Conservation (phyloP, 78 protist species). For the Acrasis kona region DNA sequence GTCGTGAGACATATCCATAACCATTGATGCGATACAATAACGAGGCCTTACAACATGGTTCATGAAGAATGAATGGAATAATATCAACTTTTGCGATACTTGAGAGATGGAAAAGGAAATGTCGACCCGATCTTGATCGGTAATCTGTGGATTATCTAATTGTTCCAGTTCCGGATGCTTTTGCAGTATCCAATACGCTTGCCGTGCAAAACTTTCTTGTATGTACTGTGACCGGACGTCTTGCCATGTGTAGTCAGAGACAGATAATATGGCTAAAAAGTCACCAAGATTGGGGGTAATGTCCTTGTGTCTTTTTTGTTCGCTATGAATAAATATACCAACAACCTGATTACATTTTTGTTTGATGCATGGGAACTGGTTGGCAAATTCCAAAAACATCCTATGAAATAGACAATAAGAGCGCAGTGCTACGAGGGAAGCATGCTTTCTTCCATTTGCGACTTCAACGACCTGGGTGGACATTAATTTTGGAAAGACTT, state of each 20-base stretch:
- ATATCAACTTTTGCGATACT: neutral
- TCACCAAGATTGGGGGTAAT: slow-evolving; percentile 5
- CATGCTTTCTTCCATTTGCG: neutral
- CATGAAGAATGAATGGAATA: neutral
- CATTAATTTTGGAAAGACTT: slow-evolving; percentile 7
- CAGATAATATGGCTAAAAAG: neutral
- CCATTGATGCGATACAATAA: too few relatives aligned
- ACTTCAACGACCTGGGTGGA: slow-evolving; percentile 16
- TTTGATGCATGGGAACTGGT: neutral
- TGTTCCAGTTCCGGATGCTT: slow-evolving; percentile 1
- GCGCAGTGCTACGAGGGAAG: neutral
- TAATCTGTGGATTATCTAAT: neutral
- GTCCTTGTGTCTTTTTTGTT: slow-evolving; percentile 14
- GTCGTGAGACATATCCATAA: neutral
- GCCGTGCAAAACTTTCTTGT: slow-evolving; percentile 8
- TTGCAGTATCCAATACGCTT: slow-evolving; percentile 13
- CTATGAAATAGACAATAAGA: slow-evolving; percentile 10
- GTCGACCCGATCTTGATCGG: neutral
- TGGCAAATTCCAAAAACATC: slow-evolving; percentile 3
- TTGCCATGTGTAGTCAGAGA: slow-evolving; percentile 12
- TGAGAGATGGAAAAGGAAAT: neutral
- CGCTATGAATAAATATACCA: neutral
- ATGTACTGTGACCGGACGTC: slow-evolving; percentile 2
- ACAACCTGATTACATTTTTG: neutral
- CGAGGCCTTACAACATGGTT: neutral